phyloP scores from a whole-genome alignment of 2,329 filamentous ascomycete genomes.

The Cadophora sp. region DNA sequence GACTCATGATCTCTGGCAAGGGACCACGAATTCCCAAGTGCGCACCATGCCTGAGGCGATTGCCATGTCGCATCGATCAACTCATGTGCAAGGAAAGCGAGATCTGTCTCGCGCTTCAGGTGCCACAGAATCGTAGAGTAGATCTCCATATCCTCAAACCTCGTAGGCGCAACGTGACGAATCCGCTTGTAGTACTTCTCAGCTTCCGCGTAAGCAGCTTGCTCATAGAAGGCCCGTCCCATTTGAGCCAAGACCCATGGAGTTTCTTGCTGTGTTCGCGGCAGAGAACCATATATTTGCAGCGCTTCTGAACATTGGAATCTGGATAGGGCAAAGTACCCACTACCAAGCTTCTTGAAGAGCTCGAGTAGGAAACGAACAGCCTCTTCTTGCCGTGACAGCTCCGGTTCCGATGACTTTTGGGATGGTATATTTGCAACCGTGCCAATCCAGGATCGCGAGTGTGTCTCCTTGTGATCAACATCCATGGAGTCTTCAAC shows the following conservation, averaged over 20 bases:
- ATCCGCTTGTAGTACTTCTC: conserved; percentile 86
- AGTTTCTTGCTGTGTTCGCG: conserved; percentile 80
- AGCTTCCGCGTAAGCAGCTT: conserved; percentile 83
- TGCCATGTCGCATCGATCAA: conserved; percentile 86
- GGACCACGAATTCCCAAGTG: conserved; percentile 93
- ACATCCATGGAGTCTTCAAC: conserved; percentile 72
- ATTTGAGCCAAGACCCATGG: conserved; percentile 93
- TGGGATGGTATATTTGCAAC: conserved; percentile 36
- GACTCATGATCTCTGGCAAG: conserved; percentile 92
- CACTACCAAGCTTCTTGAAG: conserved; percentile 80
- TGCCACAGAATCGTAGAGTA: conserved; percentile 99
- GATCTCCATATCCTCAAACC: conserved; percentile 94
- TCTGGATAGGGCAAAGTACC: conserved; percentile 78
- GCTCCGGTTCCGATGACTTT: conserved; percentile 54
- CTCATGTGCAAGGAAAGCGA: conserved; percentile 91
- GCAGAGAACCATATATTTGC: conserved; percentile 73
- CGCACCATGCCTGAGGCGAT: conserved; percentile 95
- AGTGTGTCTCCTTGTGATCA: conserved; percentile 66
- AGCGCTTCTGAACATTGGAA: conserved; percentile 83
- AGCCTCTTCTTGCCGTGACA: conserved; percentile 74
- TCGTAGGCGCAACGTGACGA: conserved; percentile 78
- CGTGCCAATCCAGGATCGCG: conserved; percentile 38
- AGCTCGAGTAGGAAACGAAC: conserved; percentile 80
- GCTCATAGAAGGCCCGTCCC: conserved; percentile 90
- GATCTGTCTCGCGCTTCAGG: conserved; percentile 86